Conservation (phyloP, 2,329 filamentous ascomycete genomes). For the Penicillium brasilianum region DNA sequence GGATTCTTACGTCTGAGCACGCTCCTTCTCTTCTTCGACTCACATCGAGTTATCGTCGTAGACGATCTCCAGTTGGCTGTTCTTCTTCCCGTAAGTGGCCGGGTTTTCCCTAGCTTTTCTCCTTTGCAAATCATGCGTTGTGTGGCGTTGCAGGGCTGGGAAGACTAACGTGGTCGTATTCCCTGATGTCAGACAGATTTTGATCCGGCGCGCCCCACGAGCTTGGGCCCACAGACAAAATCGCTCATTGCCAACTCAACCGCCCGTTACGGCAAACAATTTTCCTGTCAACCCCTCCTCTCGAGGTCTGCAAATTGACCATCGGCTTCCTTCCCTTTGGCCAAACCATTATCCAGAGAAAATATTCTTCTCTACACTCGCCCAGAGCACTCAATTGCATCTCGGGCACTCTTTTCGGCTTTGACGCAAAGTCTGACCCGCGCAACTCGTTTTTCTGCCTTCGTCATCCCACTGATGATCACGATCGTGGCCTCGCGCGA, state of each 20-base stretch:
- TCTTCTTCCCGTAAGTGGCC: not conserved
- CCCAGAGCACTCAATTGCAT: constrained; percentile 24
- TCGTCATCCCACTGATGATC: constrained; percentile 38
- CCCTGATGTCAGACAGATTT: constrained; percentile 34
- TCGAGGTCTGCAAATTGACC: constrained; percentile 22
- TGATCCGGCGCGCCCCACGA: constrained; percentile 29
- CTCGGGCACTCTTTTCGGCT: constrained; percentile 29
- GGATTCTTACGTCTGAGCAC: constrained; percentile 6
- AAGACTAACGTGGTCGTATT: constrained; percentile 14
- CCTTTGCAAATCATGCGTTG: not conserved
- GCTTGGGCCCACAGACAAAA: constrained; percentile 36
- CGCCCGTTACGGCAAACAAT: constrained; percentile 24
- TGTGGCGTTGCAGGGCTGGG: constrained; percentile 5
- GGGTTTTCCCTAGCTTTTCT: not conserved
- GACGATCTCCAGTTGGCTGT: constrained; percentile 10
- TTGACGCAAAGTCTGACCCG: constrained; percentile 21
- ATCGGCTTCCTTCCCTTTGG: constrained; percentile 9
- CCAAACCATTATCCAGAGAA: constrained; percentile 11
- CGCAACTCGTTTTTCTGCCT: constrained; percentile 8
- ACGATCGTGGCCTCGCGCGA: constrained; percentile 41
- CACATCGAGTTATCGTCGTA: constrained; percentile 9
- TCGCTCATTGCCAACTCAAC: constrained; percentile 32
- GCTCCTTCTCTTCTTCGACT: not conserved
- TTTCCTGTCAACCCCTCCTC: constrained; percentile 26
- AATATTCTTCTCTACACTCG: constrained; percentile 9